Conservation (phyloP, 768 basidiomycete species). For the Lactarius psammicola region DNA sequence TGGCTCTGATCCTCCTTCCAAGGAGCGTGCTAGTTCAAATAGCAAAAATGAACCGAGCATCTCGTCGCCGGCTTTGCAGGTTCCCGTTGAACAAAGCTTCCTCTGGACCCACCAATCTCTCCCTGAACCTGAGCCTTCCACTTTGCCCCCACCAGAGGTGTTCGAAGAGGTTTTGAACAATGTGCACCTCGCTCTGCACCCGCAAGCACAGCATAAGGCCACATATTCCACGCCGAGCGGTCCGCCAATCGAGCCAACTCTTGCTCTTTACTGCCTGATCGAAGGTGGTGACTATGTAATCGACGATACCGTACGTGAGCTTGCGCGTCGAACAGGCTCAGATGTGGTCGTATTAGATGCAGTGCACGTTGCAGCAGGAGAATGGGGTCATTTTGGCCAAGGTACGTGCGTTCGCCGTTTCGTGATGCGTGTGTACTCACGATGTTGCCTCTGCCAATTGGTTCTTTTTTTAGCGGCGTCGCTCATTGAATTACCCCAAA, state of each 20-base stretch:
- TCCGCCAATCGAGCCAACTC: slow-evolving; percentile 68
- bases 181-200: slow-evolving; percentile 72
- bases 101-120: slow-evolving; percentile 57
- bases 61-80: slow-evolving; percentile 40
- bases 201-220: slow-evolving; percentile 76
- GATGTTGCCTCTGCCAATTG: background rate
- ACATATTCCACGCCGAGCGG: slow-evolving; percentile 54
- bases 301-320: slow-evolving; percentile 72
- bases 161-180: slow-evolving; percentile 76
- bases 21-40: slow-evolving; percentile 22
- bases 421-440: background rate
- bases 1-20: background rate
- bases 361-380: slow-evolving; percentile 82
- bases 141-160: slow-evolving; percentile 70
- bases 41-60: slow-evolving; percentile 30
- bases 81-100: slow-evolving; percentile 55
- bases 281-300: slow-evolving; percentile 85
- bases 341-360: slow-evolving; percentile 86
- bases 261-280: slow-evolving; percentile 86
- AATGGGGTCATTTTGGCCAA: slow-evolving; percentile 82
- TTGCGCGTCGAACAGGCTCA: slow-evolving; percentile 68
- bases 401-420: slow-evolving; percentile 42
- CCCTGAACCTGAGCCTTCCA: slow-evolving; percentile 36
- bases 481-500: slow-evolving; percentile 62
- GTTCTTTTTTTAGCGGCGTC: slow-evolving; percentile 54